These are phyloP conservation scores for Xylaria longipes DNA, from an alignment of 495 filamentous ascomycete genomes.

Conservation along the genomic window DNA sequence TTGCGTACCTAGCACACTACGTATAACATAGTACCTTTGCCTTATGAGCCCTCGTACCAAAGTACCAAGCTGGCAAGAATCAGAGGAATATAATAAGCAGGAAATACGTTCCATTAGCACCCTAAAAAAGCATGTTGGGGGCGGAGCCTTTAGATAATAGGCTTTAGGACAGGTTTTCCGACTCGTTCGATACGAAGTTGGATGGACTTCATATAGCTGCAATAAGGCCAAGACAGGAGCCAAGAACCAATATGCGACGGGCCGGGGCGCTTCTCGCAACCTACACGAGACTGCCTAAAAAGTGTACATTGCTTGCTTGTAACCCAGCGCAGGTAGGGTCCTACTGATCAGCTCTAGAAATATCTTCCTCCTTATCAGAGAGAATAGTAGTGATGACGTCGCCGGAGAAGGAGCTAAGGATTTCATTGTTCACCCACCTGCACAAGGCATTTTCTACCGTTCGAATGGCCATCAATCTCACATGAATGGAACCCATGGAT, in stretches of 20 bases:
- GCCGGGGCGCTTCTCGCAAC: conserved; percentile 10
- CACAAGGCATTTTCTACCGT: neutral
- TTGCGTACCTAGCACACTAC: neutral
- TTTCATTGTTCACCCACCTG: neutral
- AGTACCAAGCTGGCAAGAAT: conserved; percentile 1
- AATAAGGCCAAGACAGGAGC: conserved; percentile 15
- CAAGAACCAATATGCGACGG: conserved; percentile 23
- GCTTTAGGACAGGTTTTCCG: neutral
- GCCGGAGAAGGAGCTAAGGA: neutral
- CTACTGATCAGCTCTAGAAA: neutral
- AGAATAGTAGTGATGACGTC: conserved; percentile 3
- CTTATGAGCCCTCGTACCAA: neutral
- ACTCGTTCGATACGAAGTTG: neutral
- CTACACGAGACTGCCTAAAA: neutral
- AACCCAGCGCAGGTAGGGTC: conserved; percentile 1
- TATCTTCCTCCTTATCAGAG: conserved; percentile 6
- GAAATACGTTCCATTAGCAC: neutral
- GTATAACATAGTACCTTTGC: neutral
- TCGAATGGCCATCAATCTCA: conserved; percentile 1
- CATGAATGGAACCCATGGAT: neutral
- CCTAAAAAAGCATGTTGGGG: neutral
- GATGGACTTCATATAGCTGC: neutral
- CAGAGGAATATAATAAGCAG: neutral
- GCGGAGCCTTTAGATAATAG: neutral
- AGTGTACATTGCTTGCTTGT: neutral